These are phyloP conservation scores for Symbiodinium pilosum DNA, from an alignment of 73 alveolate genomes.

Conservation along the genomic window DNA sequence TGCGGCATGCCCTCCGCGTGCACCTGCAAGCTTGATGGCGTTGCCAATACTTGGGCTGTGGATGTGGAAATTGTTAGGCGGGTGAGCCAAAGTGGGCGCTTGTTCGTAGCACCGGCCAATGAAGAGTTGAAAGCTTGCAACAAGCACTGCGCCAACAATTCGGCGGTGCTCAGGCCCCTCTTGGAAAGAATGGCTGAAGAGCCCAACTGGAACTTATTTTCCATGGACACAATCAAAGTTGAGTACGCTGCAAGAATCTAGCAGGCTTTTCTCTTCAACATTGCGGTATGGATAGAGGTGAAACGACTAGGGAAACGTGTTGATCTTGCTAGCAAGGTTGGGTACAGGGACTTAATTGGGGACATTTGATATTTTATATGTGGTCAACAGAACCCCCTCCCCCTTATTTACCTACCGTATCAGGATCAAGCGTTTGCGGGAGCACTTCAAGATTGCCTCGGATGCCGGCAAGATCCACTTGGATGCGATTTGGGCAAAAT, in stretches of 20 bases:
- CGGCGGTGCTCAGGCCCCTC: neutral
- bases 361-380: no score
- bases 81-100: neutral
- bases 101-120: neutral
- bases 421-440: no score
- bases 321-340: no score
- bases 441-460: neutral
- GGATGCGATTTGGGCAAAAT: neutral
- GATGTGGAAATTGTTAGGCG: neutral
- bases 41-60: neutral
- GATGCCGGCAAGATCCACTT: neutral
- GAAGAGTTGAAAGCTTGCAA: neutral
- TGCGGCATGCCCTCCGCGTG: no score
- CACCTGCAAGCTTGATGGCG: neutral
- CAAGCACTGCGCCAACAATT: neutral
- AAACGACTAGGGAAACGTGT: no score
- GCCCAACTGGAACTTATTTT: neutral
- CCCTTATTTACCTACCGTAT: no score
- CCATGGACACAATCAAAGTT: neutral
- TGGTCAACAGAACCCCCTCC: no score
- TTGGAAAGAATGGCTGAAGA: neutral
- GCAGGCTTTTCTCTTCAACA: neutral
- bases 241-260: neutral
- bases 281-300: no score
- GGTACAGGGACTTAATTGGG: no score